Percentiles rank a stretch among this genome's conserved stretches.
phyloP scores from a whole-genome alignment of 805 yeast genomes.

The Lipomyces japonicus region DNA sequence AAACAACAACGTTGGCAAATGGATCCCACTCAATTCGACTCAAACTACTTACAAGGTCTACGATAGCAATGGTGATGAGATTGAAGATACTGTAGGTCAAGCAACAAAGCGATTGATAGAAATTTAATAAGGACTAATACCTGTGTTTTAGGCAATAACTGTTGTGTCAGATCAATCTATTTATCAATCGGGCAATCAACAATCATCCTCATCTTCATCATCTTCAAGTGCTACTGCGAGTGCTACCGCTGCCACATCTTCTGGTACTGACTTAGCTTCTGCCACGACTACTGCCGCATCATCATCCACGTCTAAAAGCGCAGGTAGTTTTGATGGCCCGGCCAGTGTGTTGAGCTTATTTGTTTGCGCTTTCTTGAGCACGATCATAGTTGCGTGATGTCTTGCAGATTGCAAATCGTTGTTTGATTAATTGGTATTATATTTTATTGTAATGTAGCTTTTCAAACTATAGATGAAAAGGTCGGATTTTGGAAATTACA shows the following conservation, averaged over 20 bases:
- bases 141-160: constrained; percentile 1
- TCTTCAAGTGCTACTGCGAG: constrained; percentile 3
- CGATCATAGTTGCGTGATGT: too few species aligned
- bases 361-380: too few species aligned
- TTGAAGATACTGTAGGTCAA: constrained; percentile 28
- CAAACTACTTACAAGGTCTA: constrained; percentile 34
- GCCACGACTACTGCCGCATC: constrained; percentile 6
- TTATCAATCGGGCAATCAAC: constrained; percentile 1
- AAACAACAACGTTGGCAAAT: constrained; percentile 39
- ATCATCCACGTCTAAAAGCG: neutral
- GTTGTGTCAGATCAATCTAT: constrained; percentile 24
- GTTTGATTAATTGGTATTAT: too few species aligned
- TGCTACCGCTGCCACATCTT: constrained; percentile 8
- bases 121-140: too few species aligned
- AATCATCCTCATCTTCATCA: constrained; percentile 1
- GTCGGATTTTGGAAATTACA: too few species aligned
- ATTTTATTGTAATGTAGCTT: too few species aligned
- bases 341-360: too few species aligned
- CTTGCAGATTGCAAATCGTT: too few species aligned
- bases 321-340: too few species aligned
- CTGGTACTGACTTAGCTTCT: neutral
- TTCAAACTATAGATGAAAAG: too few species aligned
- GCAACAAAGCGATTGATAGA: too few species aligned
- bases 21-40: constrained; percentile 32
- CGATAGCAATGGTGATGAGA: constrained; percentile 34